phyloP scores from a whole-genome alignment of 768 basidiomycete genomes.

The Mrakia hoshinonis region DNA sequence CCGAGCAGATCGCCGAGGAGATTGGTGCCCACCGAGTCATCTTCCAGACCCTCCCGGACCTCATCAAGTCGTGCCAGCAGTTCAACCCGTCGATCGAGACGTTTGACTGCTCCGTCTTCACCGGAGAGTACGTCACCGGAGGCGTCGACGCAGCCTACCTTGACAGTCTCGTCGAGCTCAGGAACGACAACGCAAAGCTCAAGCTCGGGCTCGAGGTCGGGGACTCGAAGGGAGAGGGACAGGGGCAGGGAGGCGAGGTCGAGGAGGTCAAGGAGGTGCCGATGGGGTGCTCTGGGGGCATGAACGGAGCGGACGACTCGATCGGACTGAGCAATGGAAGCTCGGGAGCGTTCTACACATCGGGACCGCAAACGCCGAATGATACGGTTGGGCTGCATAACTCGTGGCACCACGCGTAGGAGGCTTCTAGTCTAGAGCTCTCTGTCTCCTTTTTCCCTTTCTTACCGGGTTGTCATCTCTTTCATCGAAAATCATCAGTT shows the following conservation, averaged over 20 bases:
- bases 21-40: constrained; percentile 95
- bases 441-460: background rate
- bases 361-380: constrained; percentile 35
- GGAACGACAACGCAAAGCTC: constrained; percentile 71
- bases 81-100: constrained; percentile 65
- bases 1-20: constrained; percentile 59
- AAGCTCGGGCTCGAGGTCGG: constrained; percentile 43
- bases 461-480: background rate
- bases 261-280: constrained; percentile 34
- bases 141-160: constrained; percentile 80
- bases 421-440: no score
- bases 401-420: constrained; percentile 35
- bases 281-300: constrained; percentile 39
- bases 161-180: constrained; percentile 58
- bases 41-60: constrained; percentile 84
- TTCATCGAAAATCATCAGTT: no score
- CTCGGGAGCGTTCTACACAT: constrained; percentile 35
- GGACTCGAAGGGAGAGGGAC: constrained; percentile 28
- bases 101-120: constrained; percentile 97
- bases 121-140: constrained; percentile 92
- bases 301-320: constrained; percentile 41
- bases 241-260: constrained; percentile 25
- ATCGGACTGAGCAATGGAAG: constrained; percentile 42
- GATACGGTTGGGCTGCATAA: constrained; percentile 41
- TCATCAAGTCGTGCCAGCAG: constrained; percentile 73